Evolutionary conservation across 129 eudicot genomes (phyloP), one percentile per base, ranked within the genome.

Genomic region (Saposhnikovia divaricata): DNA sequence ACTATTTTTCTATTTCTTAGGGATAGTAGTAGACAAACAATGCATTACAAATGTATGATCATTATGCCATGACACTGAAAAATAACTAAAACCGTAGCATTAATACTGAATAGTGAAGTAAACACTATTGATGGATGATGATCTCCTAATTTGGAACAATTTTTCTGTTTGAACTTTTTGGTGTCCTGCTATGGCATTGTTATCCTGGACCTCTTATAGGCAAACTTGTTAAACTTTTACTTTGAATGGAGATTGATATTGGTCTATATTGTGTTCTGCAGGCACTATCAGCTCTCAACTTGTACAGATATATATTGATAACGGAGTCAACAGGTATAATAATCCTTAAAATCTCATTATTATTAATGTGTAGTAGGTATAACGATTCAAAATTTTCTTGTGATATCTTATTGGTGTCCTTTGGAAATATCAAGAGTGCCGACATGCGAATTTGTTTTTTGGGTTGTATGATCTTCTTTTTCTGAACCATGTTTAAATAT

Each of bases 241-340:
- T 39, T 69, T 76, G 50, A 59, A 19, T 81, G 66, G 40, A 53
- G 75, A 46, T 40, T 87, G 81, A 85, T 82, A 75, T 79, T 4
- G 69, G 69, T 63, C 38, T 39, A 46, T 78, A 34, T 74, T 47
- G 23, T 70, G 75, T 79, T 81, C 63, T 86, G 83, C 90, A 96
- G 99, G 95, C 88, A 74, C 80, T 90, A 42, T 85, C 99, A 39
- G 93, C 95, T 73, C 96, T 96, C 48, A 96, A 92, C 90, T 83
- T 96, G 77, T 96, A 89, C 82, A 89, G 98, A 87, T 96, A 81
- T 81, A 81, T 92, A 53, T 74, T 96, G 84, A 90, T 96, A 48
- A 88, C 92, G 3, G 99, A 96, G 83, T 87, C 96, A 77, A 87
- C 90, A 85, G 97, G 99, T 92, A 83, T 82, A 19, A 76, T 45